Percentiles rank a stretch among this genome's conserved stretches.
phyloP scores from a whole-genome alignment of 495 filamentous ascomycete species.

The Bombardia bombarda region DNA sequence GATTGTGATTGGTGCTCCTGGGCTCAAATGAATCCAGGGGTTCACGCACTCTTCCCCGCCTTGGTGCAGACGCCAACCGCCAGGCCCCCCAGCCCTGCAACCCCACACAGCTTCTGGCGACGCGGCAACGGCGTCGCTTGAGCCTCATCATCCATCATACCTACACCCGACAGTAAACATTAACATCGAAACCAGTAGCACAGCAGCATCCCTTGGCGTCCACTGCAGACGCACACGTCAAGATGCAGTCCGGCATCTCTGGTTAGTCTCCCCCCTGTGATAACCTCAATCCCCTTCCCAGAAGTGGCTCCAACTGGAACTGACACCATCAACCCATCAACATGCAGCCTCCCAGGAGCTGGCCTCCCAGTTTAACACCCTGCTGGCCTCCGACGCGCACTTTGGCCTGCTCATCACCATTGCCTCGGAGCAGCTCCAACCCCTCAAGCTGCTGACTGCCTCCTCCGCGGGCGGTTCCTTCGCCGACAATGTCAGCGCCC shows the following conservation, averaged over 20 bases:
- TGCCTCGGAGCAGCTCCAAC: constrained; percentile 62
- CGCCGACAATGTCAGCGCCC: constrained; percentile 46
- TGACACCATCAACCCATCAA: no score
- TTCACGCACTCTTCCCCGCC: no score
- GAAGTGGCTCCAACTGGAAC: no score
- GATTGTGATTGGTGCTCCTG: no score
- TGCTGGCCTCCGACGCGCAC: constrained; percentile 54
- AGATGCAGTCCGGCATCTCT: constrained; percentile 86
- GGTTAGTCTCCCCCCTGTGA: constrained; percentile 50
- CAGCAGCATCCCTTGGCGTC: background rate
- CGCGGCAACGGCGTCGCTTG: no score
- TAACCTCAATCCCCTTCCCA: no score
- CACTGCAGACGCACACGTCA: constrained; percentile 6
- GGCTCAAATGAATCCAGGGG: no score
- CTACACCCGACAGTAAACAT: background rate
- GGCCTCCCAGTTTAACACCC: constrained; percentile 66
- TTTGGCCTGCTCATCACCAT: constrained; percentile 83
- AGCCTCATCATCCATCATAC: no score
- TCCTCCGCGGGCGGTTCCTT: constrained; percentile 49
- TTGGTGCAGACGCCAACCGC: no score
- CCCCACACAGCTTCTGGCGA: no score
- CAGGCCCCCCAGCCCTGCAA: no score
- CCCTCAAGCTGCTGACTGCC: constrained; percentile 51
- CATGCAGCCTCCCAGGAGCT: constrained; percentile 81
- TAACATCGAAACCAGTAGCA: background rate